Evolutionary conservation across 1,284 basidiomycete species (phyloP), one percentile per base, ranked within the genome.

Genomic region (Cryptococcus maquisensis): DNA sequence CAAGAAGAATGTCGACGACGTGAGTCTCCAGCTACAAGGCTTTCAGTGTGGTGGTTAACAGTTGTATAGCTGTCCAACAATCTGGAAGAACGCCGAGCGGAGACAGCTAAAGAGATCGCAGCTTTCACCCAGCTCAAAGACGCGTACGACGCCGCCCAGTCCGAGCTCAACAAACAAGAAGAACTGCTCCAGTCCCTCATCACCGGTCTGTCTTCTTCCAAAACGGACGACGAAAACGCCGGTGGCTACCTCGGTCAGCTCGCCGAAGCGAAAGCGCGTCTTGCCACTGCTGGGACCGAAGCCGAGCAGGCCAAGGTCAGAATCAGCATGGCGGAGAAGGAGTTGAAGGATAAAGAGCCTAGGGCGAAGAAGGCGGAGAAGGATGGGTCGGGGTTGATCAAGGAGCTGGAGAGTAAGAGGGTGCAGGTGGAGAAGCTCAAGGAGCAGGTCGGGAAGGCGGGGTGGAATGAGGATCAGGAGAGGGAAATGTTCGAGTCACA

Each of bases 211-310:
- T 87, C 88, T 0, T 81, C 82, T 1, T 84, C 84, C 7, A 82
- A 81, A 38, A 81, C 80, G 16, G 78, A 78, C 39, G 82, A 84
- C 4, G 72, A 74, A 36, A 66, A 63, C 5, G 87, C 91, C 9
- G 93, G 94, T 10, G 94, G 94, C 0, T 99, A 97, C 75, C 87
- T 98, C 84, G 96, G 94, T 26, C 93, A 97, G 71, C 83, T 99
- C 24, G 90, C 93, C 2, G 86, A 90, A n/a, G 90, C 93, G 0
- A 85, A 85, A 60, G 83, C 84, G 2, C 83, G 85, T 9, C 79
- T 88, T 1, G 84, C 90, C 0, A 86, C 89, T 43, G 87, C 87
- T 0, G 79, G 82, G 6, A 87, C 92, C 0, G 92, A 95, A 67
- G 88, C 91, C 54, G 86, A 96, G 68, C 92, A 96, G 69, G 83